Evolutionary conservation across 2,329 filamentous ascomycete species (phyloP).

Genomic region (Cordyceps cateniannulata): DNA sequence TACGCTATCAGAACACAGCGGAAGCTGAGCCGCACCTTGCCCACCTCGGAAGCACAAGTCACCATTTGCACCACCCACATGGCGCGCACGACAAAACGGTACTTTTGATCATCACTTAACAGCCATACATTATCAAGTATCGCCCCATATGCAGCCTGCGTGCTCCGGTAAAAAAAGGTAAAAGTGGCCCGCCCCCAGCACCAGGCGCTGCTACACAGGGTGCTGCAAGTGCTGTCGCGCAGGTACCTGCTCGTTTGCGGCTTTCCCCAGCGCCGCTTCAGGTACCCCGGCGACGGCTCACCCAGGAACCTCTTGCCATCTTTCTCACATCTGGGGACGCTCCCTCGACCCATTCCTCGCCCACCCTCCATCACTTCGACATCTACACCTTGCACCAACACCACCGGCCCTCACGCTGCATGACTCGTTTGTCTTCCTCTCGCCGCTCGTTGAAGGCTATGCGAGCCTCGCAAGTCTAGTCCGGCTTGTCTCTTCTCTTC

Average conservation of each 20-base stretch:
- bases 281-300: slow-evolving; percentile 4
- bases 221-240: not conserved
- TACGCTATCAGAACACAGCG: not conserved
- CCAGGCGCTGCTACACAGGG: not conserved
- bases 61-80: not conserved
- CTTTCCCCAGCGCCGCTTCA: not conserved
- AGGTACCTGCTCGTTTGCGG: not conserved
- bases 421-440: slow-evolving; percentile 12
- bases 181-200: not conserved
- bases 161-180: slow-evolving; percentile 1
- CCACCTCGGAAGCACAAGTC: slow-evolving; percentile 2
- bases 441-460: slow-evolving; percentile 6
- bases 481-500: not conserved
- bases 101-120: not conserved
- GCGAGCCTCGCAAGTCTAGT: not conserved
- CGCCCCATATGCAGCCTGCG: not conserved
- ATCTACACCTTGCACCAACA: slow-evolving; percentile 19
- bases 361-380: slow-evolving; percentile 19
- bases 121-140: not conserved
- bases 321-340: slow-evolving; percentile 15
- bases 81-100: not conserved
- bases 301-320: slow-evolving; percentile 20
- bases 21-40: not conserved
- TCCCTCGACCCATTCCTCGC: slow-evolving; percentile 22
- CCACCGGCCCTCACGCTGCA: slow-evolving; percentile 14